Percentiles rank a stretch among this genome's conserved stretches.
These are phyloP conservation scores for Thamnidium elegans DNA, from an alignment of 192 early-diverging fungal genomes.

Conservation along the genomic window DNA sequence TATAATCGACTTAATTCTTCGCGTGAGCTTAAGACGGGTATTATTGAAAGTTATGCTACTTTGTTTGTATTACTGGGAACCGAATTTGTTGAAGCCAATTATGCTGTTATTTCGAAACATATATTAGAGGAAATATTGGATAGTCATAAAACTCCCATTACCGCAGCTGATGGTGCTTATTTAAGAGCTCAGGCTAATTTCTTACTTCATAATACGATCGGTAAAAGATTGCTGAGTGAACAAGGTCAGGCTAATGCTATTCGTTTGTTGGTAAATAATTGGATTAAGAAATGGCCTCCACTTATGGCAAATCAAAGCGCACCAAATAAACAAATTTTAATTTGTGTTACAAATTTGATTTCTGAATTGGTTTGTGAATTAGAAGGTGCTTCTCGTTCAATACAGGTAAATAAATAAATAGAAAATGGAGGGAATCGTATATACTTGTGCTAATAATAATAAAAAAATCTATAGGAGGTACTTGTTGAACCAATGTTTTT, in stretches of 20 bases:
- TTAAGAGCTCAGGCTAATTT: constrained; percentile 60
- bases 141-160: constrained; percentile 46
- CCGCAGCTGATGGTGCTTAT: constrained; percentile 55
- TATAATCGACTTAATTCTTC: constrained; percentile 62
- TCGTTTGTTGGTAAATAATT: constrained; percentile 54
- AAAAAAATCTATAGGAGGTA: constrained; percentile 43
- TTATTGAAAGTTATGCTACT: constrained; percentile 76
- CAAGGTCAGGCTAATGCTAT: constrained; percentile 70
- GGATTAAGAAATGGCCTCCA: constrained; percentile 59
- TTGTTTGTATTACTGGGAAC: constrained; percentile 71
- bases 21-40: constrained; percentile 69
- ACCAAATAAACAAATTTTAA: constrained; percentile 58
- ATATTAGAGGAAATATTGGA: constrained; percentile 60
- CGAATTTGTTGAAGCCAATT: constrained; percentile 70
- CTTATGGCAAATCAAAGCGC: constrained; percentile 46
- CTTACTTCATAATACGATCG: constrained; percentile 73
- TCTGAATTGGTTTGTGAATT: constrained; percentile 71
- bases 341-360: constrained; percentile 73
- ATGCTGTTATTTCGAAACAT: constrained; percentile 64
- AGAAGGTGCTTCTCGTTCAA: constrained; percentile 63
- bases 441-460: not conserved
- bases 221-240: constrained; percentile 72
- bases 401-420: constrained; percentile 41
- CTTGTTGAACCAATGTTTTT: constrained; percentile 66
- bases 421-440: not conserved